Percentiles rank a stretch among this genome's conserved stretches.
phyloP scores from a whole-genome alignment of 2,329 filamentous ascomycete species.

The Calycina marina region DNA sequence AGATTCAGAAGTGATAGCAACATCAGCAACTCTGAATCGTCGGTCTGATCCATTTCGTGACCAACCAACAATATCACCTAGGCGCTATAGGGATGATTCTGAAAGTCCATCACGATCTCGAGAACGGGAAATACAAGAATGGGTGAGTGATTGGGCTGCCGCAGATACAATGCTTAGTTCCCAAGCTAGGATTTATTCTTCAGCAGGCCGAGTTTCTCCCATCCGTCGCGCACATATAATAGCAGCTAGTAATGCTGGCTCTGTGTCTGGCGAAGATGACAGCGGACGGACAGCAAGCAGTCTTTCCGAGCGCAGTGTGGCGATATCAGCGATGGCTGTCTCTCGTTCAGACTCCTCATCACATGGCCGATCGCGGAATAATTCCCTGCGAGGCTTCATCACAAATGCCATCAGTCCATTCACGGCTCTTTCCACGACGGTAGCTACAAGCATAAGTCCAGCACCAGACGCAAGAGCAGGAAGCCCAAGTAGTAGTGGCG shows the following conservation, averaged over 20 bases:
- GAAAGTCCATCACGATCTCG: constrained; percentile 17
- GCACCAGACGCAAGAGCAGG: constrained; percentile 7
- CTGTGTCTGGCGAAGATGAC: constrained; percentile 19
- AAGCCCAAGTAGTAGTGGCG: constrained; percentile 11
- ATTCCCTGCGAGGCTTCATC: constrained; percentile 20
- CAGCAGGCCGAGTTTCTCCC: constrained; percentile 19
- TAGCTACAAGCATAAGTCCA: constrained; percentile 9
- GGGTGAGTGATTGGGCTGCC: constrained; percentile 24
- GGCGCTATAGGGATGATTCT: constrained; percentile 7
- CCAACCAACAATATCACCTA: constrained; percentile 4
- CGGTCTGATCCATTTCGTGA: constrained; percentile 19
- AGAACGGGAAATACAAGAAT: constrained; percentile 22
- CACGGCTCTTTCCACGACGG: constrained; percentile 8
- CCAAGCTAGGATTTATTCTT: constrained; percentile 17
- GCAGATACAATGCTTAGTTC: constrained; percentile 20
- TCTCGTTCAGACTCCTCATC: constrained; percentile 19
- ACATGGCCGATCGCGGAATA: constrained; percentile 15
- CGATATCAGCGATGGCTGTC: constrained; percentile 11
- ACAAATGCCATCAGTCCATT: constrained; percentile 17
- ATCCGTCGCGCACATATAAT: constrained; percentile 19
- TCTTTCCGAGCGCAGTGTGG: constrained; percentile 20
- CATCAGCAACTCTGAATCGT: constrained; percentile 8
- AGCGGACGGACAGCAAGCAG: constrained; percentile 21
- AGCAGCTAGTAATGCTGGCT: constrained; percentile 12
- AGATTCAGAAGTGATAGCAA: constrained; percentile 5